Evolutionary conservation across 768 basidiomycete genomes (phyloP).

Genomic region (Pleurotus giganteus): DNA sequence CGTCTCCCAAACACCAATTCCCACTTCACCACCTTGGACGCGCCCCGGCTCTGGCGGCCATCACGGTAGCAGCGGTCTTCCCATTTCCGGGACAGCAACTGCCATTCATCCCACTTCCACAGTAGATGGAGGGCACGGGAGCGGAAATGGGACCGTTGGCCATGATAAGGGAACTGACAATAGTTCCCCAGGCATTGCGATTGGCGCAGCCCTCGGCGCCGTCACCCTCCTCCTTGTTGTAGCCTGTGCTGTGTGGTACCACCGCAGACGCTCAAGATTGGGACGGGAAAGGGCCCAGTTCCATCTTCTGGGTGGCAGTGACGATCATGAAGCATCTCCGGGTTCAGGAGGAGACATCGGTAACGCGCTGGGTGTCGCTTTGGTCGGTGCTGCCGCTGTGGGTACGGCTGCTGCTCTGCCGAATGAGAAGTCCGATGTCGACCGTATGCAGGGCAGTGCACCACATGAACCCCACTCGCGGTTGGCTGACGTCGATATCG

Average conservation of each 20-base stretch:
- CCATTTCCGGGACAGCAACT: background rate
- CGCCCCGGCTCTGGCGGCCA: background rate
- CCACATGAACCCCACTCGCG: background rate
- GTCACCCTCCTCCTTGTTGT: constrained; percentile 44
- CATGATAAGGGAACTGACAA: constrained; percentile 12
- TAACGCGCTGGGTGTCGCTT: background rate
- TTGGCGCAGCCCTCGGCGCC: constrained; percentile 58
- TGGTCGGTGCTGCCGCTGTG: constrained; percentile 1
- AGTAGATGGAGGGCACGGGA: constrained; percentile 9
- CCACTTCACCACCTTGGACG: background rate
- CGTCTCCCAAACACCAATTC: constrained; percentile 28
- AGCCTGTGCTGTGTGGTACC: constrained; percentile 41
- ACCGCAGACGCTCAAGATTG: constrained; percentile 18
- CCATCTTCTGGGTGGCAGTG: constrained; percentile 23
- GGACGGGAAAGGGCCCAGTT: constrained; percentile 16
- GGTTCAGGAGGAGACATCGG: background rate
- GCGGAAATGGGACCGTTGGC: constrained; percentile 17
- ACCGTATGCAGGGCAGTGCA: background rate
- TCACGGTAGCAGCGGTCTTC: background rate
- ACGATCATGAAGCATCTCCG: constrained; percentile 22
- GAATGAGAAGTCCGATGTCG: background rate
- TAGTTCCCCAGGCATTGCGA: constrained; percentile 46
- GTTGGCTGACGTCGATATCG: background rate
- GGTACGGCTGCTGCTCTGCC: background rate
- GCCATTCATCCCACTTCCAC: constrained; percentile 16